Conservation (phyloP, 139 green algal genomes). For the Chlamydomonas eustigma region DNA sequence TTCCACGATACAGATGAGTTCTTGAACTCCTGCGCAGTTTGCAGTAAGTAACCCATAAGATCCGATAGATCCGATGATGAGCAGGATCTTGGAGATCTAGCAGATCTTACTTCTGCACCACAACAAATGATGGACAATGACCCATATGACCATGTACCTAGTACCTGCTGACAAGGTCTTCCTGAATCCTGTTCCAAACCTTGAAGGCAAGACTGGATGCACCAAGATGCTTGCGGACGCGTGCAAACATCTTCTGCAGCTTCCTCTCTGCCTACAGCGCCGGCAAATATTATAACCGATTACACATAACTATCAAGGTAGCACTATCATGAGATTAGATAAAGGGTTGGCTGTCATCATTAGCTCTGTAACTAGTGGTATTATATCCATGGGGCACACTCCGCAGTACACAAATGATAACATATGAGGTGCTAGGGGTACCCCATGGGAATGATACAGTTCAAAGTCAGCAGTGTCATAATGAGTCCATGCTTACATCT, state of each 20-base stretch:
- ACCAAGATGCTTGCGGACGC: slow-evolving; percentile 5
- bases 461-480: too few relatives aligned
- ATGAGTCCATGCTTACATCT: slow-evolving; percentile 7
- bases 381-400: too few relatives aligned
- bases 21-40: background rate
- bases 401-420: too few relatives aligned
- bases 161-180: slow-evolving; percentile 3
- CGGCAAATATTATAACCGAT: too few relatives aligned
- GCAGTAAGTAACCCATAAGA: background rate
- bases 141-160: background rate
- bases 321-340: too few relatives aligned
- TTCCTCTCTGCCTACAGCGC: slow-evolving; percentile 10
- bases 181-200: background rate
- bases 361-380: too few relatives aligned
- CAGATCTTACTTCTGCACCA: background rate
- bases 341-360: too few relatives aligned
- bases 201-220: background rate
- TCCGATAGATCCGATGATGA: background rate
- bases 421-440: too few relatives aligned
- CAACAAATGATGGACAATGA: background rate
- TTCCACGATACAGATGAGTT: background rate
- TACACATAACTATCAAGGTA: too few relatives aligned
- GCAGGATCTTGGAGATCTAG: background rate
- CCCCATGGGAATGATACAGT: too few relatives aligned
- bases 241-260: slow-evolving; percentile 10